Evolutionary conservation across 2,329 filamentous ascomycete species (phyloP).

Genomic region (Dothistroma septosporum): DNA sequence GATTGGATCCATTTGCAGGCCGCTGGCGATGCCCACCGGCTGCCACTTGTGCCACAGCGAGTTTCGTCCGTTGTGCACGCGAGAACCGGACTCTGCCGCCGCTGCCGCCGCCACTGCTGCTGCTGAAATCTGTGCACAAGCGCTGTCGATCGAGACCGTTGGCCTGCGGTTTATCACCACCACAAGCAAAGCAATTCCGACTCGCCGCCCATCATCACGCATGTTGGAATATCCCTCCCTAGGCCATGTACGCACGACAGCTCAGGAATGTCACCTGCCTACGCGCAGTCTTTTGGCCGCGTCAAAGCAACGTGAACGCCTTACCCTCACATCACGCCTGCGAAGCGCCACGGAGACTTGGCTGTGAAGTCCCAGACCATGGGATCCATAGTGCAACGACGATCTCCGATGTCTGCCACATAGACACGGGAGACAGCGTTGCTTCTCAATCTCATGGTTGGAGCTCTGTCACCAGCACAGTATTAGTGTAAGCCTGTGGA

Average conservation of each 20-base stretch:
- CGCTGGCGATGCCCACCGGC: background rate
- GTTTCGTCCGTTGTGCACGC: conserved; percentile 2
- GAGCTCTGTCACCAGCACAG: background rate
- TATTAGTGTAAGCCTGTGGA: background rate
- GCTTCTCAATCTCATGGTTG: background rate
- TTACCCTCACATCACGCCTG: conserved; percentile 1
- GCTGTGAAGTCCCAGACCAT: background rate
- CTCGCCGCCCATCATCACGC: background rate
- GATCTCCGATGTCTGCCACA: background rate
- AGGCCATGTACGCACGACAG: background rate
- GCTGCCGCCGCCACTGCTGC: no score
- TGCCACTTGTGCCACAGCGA: background rate
- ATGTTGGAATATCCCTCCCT: background rate
- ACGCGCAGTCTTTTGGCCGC: conserved; percentile 1
- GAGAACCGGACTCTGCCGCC: background rate
- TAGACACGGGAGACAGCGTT: no score
- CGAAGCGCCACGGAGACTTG: background rate
- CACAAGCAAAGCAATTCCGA: background rate
- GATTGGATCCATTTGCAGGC: conserved; percentile 3
- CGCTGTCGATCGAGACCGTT: conserved; percentile 1
- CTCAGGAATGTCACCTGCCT: background rate
- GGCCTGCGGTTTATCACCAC: background rate
- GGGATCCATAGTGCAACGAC: background rate
- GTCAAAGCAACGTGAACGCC: conserved; percentile 5
- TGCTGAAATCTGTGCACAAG: background rate